Base-by-base conservation (phyloP, 352 stramenopile genomes). In the Phytophthora syringae region DNA sequence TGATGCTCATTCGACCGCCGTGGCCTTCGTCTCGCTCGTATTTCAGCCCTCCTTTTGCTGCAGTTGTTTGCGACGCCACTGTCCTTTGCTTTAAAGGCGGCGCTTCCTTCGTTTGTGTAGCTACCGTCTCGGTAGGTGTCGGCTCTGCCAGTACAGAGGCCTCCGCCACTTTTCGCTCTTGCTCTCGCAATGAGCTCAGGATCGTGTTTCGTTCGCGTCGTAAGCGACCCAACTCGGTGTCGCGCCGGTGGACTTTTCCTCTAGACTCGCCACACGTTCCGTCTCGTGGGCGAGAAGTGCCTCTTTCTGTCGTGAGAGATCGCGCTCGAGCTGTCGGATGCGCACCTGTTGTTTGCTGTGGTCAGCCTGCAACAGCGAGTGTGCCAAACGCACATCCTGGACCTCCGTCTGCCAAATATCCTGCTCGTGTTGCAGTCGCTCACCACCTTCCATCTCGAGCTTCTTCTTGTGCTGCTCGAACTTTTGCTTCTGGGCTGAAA, bases 151-250 rank as follows among this genome's bases (percentile, higher is more conserved):
- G 47, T 15, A 39, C 36, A 44, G 44, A 49, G 13, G 57, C 65
- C 36, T 52, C 16, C 10, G 59, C 42, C 10, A 82, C 45, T 28
- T 81, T 82, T n/a, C 64, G 66, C 40, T 81, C 76, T 60, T 84
- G 63, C 6, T 92, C 82, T 3, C 82, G 79, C 6, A 93, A 52
- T 0, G 84, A 76, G 20, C 52, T 81, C 12, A 93, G 37, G 24
- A 93, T 73, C 7, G 77, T 74, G 54, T 90, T 93, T 2, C 84
- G 76, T 28, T 93, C 84, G 10, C 84, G 79, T 12, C 82, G 72
- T 37, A 90, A 51, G 48, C 83, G 82, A 7, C 68, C 60, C 22
- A 92, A 67, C 54, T 93, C 85, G 0, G 67, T 59, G 30, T 93
- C 81, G 16, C 85, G 90, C n/a, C 45, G 32, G 18, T 44, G 37